Evolutionary conservation across 352 stramenopile genomes (phyloP).

Genomic region (Phytopythium vexans): DNA sequence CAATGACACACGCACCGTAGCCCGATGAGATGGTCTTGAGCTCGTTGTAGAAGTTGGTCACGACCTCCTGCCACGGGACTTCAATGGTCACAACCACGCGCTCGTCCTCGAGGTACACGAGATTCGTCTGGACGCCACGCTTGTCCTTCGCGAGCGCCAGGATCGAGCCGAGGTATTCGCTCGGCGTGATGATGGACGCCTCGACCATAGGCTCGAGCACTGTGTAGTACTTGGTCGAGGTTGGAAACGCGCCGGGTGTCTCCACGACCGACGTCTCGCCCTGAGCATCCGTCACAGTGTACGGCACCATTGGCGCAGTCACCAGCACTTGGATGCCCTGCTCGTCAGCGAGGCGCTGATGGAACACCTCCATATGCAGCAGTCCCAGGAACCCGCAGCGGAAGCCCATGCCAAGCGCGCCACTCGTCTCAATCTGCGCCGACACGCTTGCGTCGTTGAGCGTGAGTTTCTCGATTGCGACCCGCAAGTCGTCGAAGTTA

Average conservation of each 20-base stretch:
- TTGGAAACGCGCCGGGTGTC: slow-evolving; percentile 73
- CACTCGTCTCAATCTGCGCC: slow-evolving; percentile 95
- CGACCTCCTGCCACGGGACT: slow-evolving; percentile 98
- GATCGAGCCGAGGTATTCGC: slow-evolving; percentile 94
- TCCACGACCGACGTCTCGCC: slow-evolving; percentile 46
- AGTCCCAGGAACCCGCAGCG: slow-evolving; percentile 97
- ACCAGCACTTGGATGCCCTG: slow-evolving; percentile 97
- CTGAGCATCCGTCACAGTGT: slow-evolving; percentile 82
- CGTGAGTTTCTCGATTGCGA: slow-evolving; percentile 94
- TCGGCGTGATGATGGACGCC: slow-evolving; percentile 95
- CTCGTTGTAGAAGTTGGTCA: slow-evolving; percentile 99
- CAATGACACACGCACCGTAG: slow-evolving; percentile 73
- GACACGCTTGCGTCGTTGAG: slow-evolving; percentile 97
- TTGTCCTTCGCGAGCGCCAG: slow-evolving; percentile 93
- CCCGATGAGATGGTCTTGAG: slow-evolving; percentile 95
- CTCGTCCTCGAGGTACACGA: slow-evolving; percentile 94
- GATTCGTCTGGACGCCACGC: slow-evolving; percentile 88
- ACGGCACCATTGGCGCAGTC: slow-evolving; percentile 98
- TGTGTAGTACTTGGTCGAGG: slow-evolving; percentile 85
- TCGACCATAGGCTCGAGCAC: slow-evolving; percentile 96
- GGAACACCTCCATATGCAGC: slow-evolving; percentile 98
- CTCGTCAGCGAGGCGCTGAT: slow-evolving; percentile 97
- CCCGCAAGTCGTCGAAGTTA: slow-evolving; percentile 95
- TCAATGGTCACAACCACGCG: slow-evolving; percentile 93
- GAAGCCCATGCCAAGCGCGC: slow-evolving; percentile 93